Evolutionary conservation across 805 yeast genomes (phyloP).

Genomic region (Blastobotrys americana): DNA sequence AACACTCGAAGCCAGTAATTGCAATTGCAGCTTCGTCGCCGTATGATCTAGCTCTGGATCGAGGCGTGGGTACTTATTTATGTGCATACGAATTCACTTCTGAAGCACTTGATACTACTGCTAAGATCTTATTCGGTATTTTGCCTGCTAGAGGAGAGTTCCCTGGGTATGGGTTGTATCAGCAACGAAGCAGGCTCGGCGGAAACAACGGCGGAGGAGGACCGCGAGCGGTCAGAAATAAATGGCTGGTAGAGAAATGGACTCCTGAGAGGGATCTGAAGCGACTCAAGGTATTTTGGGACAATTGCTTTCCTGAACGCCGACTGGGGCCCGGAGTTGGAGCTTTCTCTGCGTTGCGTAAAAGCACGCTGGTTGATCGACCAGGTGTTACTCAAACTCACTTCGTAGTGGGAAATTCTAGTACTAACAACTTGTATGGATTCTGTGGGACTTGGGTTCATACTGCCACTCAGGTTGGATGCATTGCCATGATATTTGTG

Average conservation of each 20-base stretch:
- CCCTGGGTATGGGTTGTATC: conserved; percentile 41
- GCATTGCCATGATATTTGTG: conserved; percentile 42
- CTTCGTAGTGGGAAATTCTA: conserved; percentile 51
- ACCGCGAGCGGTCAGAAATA: conserved; percentile 12
- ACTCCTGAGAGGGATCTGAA: conserved; percentile 44
- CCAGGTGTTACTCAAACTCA: conserved; percentile 33
- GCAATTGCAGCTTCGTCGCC: conserved; percentile 58
- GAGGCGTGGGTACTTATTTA: conserved; percentile 46
- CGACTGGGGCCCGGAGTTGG: conserved; percentile 20
- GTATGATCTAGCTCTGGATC: conserved; percentile 51
- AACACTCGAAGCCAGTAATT: conserved; percentile 44
- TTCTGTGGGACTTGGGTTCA: conserved; percentile 48
- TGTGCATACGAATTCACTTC: conserved; percentile 57
- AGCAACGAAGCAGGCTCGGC: conserved; percentile 16
- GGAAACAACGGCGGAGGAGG: conserved; percentile 5
- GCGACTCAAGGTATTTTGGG: conserved; percentile 40
- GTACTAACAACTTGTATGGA: conserved; percentile 49
- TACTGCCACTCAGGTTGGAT: conserved; percentile 34
- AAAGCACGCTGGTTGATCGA: conserved; percentile 9
- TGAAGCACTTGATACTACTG: conserved; percentile 43
- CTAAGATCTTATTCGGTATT: conserved; percentile 48
- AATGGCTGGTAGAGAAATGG: conserved; percentile 55
- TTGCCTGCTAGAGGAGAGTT: conserved; percentile 45
- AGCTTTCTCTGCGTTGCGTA: conserved; percentile 12
- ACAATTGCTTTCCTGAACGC: conserved; percentile 32